Evolutionary conservation across 2,329 filamentous ascomycete species (phyloP), one percentile per base, ranked within the genome.

Genomic region (Cladophialophora immunda): DNA sequence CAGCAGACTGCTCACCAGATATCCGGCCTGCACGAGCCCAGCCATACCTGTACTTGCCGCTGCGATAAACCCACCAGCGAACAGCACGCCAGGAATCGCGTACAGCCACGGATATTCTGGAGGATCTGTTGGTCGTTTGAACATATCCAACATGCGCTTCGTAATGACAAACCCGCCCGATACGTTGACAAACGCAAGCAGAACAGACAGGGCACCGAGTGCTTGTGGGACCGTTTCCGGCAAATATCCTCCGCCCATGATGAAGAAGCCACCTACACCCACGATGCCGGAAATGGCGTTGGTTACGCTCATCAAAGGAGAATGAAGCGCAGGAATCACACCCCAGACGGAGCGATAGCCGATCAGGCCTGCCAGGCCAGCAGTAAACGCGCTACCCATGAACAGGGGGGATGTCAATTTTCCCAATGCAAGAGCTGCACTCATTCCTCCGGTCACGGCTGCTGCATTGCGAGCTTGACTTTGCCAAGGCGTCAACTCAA

Each of bases 61-160:
- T 32, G 89, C 92, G 58, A 97, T 75, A 75, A 92, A 96, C 0
- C 93, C 93, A 36, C 91, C 92, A 2, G 91, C 91, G 71, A 94
- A 97, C 0, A 97, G 73, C 2, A 87, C 81, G 17, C 87, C 93
- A 0, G 93, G 93, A 64, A 96, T 82, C 1, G 89, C 91, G 74
- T 95, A 97, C 0, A 97, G 81, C 91, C 92, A 97, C 0, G 92
- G 91, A 71, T 94, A 97, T 76, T 97, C 93, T 0, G 91, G 89
- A 34, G 93, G 93, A 72, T 97, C 93, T 4, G 92, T 95, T 29
- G 92, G 90, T 13, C 91, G 86, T 76, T 91, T 91, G 76, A 94
- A 94, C 92, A 94, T 94, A 77, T 97, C 93, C 52, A 97, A 83
- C 93, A 97, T 97, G 69, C 93, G 86, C 80, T 96, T 96, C 2